Conservation (phyloP, 495 filamentous ascomycete species). For the Talaromyces proteolyticus region DNA sequence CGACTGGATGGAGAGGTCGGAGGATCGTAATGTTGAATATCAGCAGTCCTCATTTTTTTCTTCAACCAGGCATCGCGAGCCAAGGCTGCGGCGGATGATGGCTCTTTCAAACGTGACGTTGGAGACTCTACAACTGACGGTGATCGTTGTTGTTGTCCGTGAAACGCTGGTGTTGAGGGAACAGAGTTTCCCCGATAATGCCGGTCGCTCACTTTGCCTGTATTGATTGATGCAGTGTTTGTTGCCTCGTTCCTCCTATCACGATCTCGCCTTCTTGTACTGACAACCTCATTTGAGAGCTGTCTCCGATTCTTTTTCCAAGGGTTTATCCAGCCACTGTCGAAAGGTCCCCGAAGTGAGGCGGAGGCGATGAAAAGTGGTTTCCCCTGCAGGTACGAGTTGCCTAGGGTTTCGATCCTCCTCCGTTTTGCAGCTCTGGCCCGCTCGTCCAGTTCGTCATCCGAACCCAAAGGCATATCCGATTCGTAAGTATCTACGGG, state of each 20-base stretch:
- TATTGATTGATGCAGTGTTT: not conserved
- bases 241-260: not conserved
- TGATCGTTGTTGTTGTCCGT: not conserved
- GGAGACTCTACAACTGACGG: not conserved
- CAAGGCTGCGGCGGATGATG: not conserved
- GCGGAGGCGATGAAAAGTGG: constrained; percentile 57
- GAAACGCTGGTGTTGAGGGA: not conserved
- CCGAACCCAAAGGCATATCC: constrained; percentile 47
- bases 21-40: constrained; percentile 29
- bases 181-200: not conserved
- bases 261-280: not conserved
- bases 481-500: constrained; percentile 26
- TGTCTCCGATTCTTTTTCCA: constrained; percentile 41
- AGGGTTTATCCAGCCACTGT: constrained; percentile 58
- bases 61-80: constrained; percentile 26
- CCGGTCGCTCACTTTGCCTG: not conserved
- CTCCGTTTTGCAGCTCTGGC: constrained; percentile 43
- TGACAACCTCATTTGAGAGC: not conserved
- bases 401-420: constrained; percentile 53
- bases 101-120: not conserved
- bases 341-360: constrained; percentile 57
- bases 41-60: constrained; percentile 26
- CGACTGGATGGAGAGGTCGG: constrained; percentile 29
- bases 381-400: constrained; percentile 52
- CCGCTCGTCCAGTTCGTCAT: constrained; percentile 48